Conservation (phyloP, 495 filamentous ascomycete genomes). For the Neurospora discreta region DNA sequence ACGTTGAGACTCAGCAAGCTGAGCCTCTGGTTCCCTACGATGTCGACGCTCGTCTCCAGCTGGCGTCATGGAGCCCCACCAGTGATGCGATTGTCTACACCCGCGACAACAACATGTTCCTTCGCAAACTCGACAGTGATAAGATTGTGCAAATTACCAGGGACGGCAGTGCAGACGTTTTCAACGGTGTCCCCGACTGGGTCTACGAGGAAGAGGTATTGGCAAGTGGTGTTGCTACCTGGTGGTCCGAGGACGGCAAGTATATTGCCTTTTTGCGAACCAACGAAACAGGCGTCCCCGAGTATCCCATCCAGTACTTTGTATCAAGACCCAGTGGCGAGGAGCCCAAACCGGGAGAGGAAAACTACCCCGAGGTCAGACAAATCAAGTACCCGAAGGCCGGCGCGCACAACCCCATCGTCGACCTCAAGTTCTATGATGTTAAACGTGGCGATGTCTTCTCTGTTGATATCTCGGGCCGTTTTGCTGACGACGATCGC, state of each 20-base stretch:
- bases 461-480: slow-evolving; percentile 60
- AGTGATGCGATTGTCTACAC: slow-evolving; percentile 82
- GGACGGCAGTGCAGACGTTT: slow-evolving; percentile 76
- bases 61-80: slow-evolving; percentile 82
- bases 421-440: slow-evolving; percentile 82
- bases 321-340: slow-evolving; percentile 76
- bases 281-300: slow-evolving; percentile 83
- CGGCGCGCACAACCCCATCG: slow-evolving; percentile 84
- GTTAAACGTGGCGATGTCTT: slow-evolving; percentile 71
- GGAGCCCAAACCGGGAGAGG: slow-evolving; percentile 57
- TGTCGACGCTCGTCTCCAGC: slow-evolving; percentile 57
- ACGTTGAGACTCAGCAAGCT: slow-evolving; percentile 70
- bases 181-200: slow-evolving; percentile 98
- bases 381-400: slow-evolving; percentile 97
- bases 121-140: slow-evolving; percentile 51
- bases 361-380: slow-evolving; percentile 82
- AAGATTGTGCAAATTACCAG: slow-evolving; percentile 63
- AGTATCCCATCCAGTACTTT: slow-evolving; percentile 92
- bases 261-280: slow-evolving; percentile 86
- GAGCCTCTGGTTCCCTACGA: slow-evolving; percentile 66
- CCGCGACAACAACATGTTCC: slow-evolving; percentile 74
- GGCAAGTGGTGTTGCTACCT: slow-evolving; percentile 66
- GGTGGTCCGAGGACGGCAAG: slow-evolving; percentile 86
- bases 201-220: slow-evolving; percentile 98
- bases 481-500: slow-evolving; percentile 70